A percentile compares a stretch with the other conserved stretches of the same genome.
These are phyloP conservation scores for Paragyromitra xinjiangensis DNA, from an alignment of 495 filamentous ascomycete species.

Conservation along the genomic window DNA sequence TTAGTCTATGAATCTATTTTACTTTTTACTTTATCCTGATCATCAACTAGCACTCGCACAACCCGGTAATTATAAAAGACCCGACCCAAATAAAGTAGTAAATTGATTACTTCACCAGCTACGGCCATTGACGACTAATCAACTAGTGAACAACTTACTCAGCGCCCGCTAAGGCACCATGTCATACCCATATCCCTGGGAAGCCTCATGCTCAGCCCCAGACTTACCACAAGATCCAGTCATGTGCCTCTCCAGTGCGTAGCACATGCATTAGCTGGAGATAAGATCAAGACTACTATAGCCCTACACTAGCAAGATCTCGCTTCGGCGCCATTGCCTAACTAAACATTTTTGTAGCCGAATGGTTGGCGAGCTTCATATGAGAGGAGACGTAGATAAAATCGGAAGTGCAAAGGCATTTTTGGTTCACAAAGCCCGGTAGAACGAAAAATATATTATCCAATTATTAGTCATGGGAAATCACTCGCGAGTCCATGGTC, in stretches of 20 bases:
- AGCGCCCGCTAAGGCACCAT: not conserved
- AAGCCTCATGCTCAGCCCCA: not conserved
- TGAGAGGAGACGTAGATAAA: no score
- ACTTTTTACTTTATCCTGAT: not conserved
- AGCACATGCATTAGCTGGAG: not conserved
- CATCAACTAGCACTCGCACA: slow-evolving; percentile 26
- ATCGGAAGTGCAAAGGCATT: no score
- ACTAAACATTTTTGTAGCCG: no score
- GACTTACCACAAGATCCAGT: not conserved
- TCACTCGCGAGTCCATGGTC: no score
- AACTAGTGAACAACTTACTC: not conserved
- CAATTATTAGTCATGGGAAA: no score
- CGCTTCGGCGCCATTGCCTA: no score
- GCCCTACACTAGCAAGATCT: no score
- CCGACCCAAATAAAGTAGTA: not conserved
- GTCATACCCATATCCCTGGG: not conserved
- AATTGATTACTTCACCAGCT: not conserved
- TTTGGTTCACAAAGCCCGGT: no score
- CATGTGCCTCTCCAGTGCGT: not conserved
- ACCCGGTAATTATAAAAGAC: not conserved
- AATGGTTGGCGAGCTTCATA: no score
- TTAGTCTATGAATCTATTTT: not conserved
- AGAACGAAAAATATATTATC: no score
- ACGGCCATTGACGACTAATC: not conserved
- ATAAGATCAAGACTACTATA: no score